phyloP scores from a whole-genome alignment of 495 filamentous ascomycete genomes.

The Aspergillus wentii region DNA sequence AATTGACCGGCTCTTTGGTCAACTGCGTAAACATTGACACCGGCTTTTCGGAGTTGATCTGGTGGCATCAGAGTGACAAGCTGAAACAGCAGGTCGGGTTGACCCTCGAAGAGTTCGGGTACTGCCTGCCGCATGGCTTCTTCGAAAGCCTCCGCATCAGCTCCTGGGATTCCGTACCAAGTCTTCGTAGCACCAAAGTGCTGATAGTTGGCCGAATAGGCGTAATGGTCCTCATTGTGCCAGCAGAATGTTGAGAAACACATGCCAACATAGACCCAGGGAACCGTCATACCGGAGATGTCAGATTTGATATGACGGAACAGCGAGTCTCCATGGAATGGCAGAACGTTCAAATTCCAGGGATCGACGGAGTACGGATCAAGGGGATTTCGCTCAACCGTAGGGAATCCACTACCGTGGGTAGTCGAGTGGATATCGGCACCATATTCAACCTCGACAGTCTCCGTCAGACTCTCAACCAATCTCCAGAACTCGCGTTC shows the following conservation, averaged over 20 bases:
- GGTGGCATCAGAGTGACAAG: constrained; percentile 91
- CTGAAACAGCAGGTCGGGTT: constrained; percentile 95
- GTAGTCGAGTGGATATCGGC: constrained; percentile 98
- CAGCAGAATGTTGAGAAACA: constrained; percentile 99
- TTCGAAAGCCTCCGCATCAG: constrained; percentile 92
- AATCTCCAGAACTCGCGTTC: constrained; percentile 96
- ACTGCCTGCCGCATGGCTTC: constrained; percentile 91
- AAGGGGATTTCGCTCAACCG: constrained; percentile 83
- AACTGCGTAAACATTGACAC: constrained; percentile 85
- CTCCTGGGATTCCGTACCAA: constrained; percentile 96
- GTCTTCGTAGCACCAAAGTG: constrained; percentile 99
- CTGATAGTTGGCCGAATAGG: constrained; percentile 98
- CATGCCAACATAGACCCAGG: constrained; percentile 99
- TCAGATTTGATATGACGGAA: constrained; percentile 97
- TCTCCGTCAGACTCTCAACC: constrained; percentile 88
- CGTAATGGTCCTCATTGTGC: constrained; percentile 98
- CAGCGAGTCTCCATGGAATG: constrained; percentile 84
- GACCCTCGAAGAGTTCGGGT: constrained; percentile 93
- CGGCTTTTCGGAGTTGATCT: constrained; percentile 90
- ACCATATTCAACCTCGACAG: constrained; percentile 96
- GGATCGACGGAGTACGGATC: constrained; percentile 82
- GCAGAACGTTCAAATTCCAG: constrained; percentile 95
- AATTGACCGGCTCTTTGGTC: constrained; percentile 96
- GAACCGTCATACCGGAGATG: constrained; percentile 99
- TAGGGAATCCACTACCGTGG: constrained; percentile 96